phyloP scores from a whole-genome alignment of 2,329 filamentous ascomycete genomes.

The Phoma herbarum region DNA sequence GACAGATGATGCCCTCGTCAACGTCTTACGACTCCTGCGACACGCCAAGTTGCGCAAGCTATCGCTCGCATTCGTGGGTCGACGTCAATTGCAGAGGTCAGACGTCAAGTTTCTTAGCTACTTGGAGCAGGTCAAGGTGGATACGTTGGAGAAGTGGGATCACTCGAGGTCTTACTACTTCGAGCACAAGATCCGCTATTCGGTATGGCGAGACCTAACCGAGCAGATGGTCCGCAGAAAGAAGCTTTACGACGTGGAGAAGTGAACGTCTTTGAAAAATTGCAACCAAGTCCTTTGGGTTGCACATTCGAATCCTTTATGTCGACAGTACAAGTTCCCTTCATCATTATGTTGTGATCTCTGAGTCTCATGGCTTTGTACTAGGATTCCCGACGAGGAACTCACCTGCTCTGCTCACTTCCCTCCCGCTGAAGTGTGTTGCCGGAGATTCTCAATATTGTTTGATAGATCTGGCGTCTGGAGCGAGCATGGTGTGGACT shows the following conservation, averaged over 20 bases:
- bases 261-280: background rate
- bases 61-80: conserved; percentile 55
- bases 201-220: conserved; percentile 44
- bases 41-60: conserved; percentile 55
- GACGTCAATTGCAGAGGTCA: conserved; percentile 42
- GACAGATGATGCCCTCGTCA: conserved; percentile 57
- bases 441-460: background rate
- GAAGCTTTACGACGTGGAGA: conserved; percentile 46
- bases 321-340: background rate
- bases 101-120: conserved; percentile 57
- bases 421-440: background rate
- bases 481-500: background rate
- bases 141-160: conserved; percentile 48
- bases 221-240: conserved; percentile 49
- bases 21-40: conserved; percentile 56
- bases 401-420: background rate
- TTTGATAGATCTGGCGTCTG: background rate
- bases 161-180: conserved; percentile 29
- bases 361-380: background rate
- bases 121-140: conserved; percentile 56
- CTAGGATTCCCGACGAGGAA: too few relatives aligned
- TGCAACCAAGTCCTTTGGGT: background rate
- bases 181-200: conserved; percentile 46
- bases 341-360: background rate
- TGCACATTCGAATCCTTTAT: background rate